Evolutionary conservation across 352 stramenopile genomes (phyloP), one percentile per base, ranked within the genome.

Genomic region (Discostella stelligera): DNA sequence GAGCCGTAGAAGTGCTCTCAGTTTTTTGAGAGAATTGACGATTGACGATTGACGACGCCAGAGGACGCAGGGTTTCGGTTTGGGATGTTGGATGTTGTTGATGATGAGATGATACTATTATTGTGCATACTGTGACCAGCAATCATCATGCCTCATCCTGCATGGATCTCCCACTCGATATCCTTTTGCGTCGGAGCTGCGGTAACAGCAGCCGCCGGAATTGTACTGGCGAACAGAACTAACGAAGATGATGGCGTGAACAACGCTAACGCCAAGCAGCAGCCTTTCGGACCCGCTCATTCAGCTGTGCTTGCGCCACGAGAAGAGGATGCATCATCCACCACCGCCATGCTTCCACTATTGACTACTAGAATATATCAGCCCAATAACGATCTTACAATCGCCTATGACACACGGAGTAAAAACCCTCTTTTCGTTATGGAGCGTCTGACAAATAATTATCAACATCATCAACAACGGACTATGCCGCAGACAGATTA

Each of bases 391-490:
- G 71, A 88, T 55, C 66, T 93, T 2, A 60, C 84, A 41, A 90
- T 93, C 53, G 85, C 77, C 4, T 93, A 86, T 78, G 83, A 93
- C 62, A 66, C 77, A 41, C 65, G 83, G 0, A 90, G 70, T 8
- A 74, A 82, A 55, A 90, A 85, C 61, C 81, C 87, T 27, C 16
- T 87, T 5, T 93, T 89, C 72, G 85, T 90, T 0, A 61, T 93
- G 55, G 83, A 93, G 72, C 75, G 76, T 23, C 53, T 90, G 0
- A 48, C 1, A 5, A 21, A 25, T 54, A 32, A 39, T n/a, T 37
- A 4, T 48, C 16, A 37, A 18, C 37, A 44, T 44, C 7, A 44
- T 44, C 37, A 44, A 9, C 32, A 41, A 14, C 37, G 37, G 37
- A 44, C 37, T 3, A 44, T 44, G 37, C 2, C 13, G 37, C 37